Evolutionary conservation across 148 eudicot species (phyloP).

Genomic region (Silene uniflora): DNA sequence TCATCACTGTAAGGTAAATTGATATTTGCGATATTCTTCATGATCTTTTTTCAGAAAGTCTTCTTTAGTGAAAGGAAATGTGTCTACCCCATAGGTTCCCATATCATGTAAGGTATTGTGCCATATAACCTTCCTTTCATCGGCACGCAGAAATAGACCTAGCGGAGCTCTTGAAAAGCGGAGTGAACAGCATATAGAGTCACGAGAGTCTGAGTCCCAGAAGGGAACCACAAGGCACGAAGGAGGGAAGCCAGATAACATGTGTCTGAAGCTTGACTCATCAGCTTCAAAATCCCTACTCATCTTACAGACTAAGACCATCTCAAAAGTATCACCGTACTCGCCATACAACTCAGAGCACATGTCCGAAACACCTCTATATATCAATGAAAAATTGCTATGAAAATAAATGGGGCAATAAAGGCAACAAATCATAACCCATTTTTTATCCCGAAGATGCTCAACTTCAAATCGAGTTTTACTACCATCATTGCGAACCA

Average conservation of each 20-base stretch:
- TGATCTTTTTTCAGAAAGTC: neutral
- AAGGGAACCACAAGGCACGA: no score
- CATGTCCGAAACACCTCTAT: no score
- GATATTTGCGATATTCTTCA: neutral
- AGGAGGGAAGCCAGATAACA: no score
- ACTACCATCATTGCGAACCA: no score
- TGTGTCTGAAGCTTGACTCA: no score
- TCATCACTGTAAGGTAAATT: no score
- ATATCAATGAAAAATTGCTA: neutral
- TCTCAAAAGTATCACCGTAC: neutral
- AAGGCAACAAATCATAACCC: no score
- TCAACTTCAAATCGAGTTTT: no score
- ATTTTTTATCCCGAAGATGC: no score
- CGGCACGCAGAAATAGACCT: neutral
- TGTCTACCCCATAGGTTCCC: neutral
- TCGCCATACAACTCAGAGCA: neutral
- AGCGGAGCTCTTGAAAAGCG: neutral
- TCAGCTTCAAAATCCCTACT: neutral
- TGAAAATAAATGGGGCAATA: neutral
- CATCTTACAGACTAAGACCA: slow-evolving; percentile 8
- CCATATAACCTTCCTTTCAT: neutral
- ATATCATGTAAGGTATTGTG: neutral
- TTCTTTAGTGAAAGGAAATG: neutral
- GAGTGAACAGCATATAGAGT: no score
- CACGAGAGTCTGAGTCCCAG: no score